Evolutionary conservation across 768 basidiomycete species (phyloP), one percentile per base, ranked within the genome.

Genomic region (Pholiota conissans): DNA sequence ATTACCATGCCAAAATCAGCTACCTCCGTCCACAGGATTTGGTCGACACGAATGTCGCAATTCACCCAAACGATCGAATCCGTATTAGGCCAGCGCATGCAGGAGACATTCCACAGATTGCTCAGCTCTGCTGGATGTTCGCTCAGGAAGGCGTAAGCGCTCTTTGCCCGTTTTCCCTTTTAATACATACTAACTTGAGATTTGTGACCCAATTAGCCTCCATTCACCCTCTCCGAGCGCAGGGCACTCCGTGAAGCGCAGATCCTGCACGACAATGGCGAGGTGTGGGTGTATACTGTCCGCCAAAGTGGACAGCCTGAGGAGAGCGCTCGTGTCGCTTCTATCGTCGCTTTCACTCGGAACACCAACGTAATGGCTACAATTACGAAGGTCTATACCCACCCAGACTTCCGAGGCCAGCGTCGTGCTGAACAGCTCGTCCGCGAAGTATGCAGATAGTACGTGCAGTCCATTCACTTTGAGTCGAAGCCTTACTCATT

Each of bases 351-450:
- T 14, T 82, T 80, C 27, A 89, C 89, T 7, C 76, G 91, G 10
- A 82, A 84, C 57, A 84, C 77, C 24, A 74, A 77, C 0, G 75
- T 64, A 4, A 78, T 87, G 24, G 82, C 84, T 2, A 81, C 86
- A 0, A 83, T 92, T 45, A 86, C 86, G 35, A 91, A 92, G 67
- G 89, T 91, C 0, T 87, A 75, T 65, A 91, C 90, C 0, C 73
- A 77, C 47, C 74, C 81, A 0, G 34, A 62, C 2, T 86, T 81
- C 78, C 75, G 86, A 42, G 67, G 78, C 0, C 71, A 66, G 0
- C 81, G 85, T 3, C 87, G 80, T 61, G 90, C 90, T 0, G 83
- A 82, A 64, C 76, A 80, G 7, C 79, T 92, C 16, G 79, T 87
- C 1, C 77, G 83, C 5, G 72, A 74, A 14, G 86, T 90, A 22